These are phyloP conservation scores for Zygosaccharomyces bisporus DNA, from an alignment of 805 yeast genomes.

Conservation along the genomic window DNA sequence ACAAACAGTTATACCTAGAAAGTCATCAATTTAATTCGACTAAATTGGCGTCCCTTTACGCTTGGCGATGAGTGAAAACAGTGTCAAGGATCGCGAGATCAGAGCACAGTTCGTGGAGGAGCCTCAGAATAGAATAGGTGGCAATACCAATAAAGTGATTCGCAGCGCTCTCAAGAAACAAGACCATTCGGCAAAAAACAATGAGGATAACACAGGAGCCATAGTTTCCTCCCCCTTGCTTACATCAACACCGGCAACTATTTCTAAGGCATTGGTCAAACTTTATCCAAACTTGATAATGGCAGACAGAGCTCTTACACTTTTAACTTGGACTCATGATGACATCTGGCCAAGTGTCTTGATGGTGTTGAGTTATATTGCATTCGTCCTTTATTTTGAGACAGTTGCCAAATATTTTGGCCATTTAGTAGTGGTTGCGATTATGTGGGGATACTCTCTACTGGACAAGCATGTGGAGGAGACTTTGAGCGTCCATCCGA, in stretches of 20 bases:
- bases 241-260: constrained; percentile 86
- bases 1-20: neutral
- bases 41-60: neutral
- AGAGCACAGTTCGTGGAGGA: constrained; percentile 32
- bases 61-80: constrained; percentile 19
- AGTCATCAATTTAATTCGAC: neutral
- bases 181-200: constrained; percentile 10
- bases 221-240: constrained; percentile 69
- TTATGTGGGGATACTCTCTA: constrained; percentile 56
- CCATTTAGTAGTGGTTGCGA: constrained; percentile 64
- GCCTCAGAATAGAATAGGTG: constrained; percentile 28
- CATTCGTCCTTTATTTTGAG: constrained; percentile 73
- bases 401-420: constrained; percentile 75
- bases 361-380: constrained; percentile 43
- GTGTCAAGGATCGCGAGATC: constrained; percentile 22
- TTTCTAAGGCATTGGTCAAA: constrained; percentile 74
- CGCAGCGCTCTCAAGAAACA: constrained; percentile 29
- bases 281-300: constrained; percentile 83
- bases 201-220: constrained; percentile 13
- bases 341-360: constrained; percentile 74
- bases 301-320: constrained; percentile 62
- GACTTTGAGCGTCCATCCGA: constrained; percentile 64
- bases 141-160: constrained; percentile 27
- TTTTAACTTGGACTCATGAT: constrained; percentile 88
- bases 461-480: constrained; percentile 54